A percentile compares a stretch with the other conserved stretches of the same genome.
Conservation (phyloP, 1,284 basidiomycete species). For the Phaffia rhodozyma region DNA sequence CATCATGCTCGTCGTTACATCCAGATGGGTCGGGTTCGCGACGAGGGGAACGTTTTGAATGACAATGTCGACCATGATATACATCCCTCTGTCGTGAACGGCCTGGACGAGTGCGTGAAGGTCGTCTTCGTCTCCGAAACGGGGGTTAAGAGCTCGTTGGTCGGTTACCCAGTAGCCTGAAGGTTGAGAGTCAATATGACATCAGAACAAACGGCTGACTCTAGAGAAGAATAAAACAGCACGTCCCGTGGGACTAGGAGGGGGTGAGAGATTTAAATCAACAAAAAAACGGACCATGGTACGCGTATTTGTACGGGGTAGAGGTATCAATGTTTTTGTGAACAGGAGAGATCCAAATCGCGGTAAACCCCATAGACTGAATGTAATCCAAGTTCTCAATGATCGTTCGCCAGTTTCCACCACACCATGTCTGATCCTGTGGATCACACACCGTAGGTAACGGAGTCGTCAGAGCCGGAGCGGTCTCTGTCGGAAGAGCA, state of each 20-base stretch:
- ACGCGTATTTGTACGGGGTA: constrained; percentile 54
- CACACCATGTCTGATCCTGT: constrained; percentile 51
- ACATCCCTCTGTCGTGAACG: constrained; percentile 57
- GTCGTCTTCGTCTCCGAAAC: constrained; percentile 56
- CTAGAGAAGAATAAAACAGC: background rate
- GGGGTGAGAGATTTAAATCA: no score
- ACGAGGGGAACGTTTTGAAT: constrained; percentile 57
- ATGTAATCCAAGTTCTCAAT: constrained; percentile 64
- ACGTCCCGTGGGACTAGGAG: background rate
- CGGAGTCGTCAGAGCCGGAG: constrained; percentile 37
- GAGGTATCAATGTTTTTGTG: constrained; percentile 57
- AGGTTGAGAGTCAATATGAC: constrained; percentile 15
- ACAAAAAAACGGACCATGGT: constrained; percentile 46
- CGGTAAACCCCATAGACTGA: constrained; percentile 61
- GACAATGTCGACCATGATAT: constrained; percentile 64
- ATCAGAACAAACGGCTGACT: background rate
- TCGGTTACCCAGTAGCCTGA: constrained; percentile 44
- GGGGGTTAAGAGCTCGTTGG: constrained; percentile 49
- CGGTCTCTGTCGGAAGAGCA: constrained; percentile 45
- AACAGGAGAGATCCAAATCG: constrained; percentile 48
- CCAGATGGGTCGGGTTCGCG: constrained; percentile 7
- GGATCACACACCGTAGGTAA: constrained; percentile 40
- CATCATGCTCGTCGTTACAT: constrained; percentile 19
- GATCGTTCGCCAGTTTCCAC: constrained; percentile 64
- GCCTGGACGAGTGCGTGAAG: constrained; percentile 52